These are phyloP conservation scores for Arthrobotrys sinensis DNA, from an alignment of 2,329 filamentous ascomycete genomes.

Conservation along the genomic window DNA sequence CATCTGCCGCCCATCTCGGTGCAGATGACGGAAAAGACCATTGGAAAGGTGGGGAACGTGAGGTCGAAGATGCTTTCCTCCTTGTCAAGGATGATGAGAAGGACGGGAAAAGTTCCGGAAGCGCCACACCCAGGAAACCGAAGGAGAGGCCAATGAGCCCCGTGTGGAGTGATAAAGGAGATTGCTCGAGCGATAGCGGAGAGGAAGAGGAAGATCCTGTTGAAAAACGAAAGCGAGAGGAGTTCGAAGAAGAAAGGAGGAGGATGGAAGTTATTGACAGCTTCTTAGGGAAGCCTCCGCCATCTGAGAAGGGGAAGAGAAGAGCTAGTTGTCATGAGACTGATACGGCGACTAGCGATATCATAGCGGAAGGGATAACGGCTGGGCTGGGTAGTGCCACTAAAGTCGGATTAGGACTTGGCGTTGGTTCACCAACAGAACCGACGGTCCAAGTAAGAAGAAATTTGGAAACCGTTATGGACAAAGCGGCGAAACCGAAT, in stretches of 20 bases:
- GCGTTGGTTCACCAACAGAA: background rate
- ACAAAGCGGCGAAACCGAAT: constrained; percentile 26
- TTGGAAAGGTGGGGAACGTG: constrained; percentile 53
- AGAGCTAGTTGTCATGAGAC: constrained; percentile 32
- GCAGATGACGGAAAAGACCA: constrained; percentile 20
- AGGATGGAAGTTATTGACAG: constrained; percentile 58
- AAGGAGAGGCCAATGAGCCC: constrained; percentile 54
- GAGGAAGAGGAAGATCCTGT: constrained; percentile 44
- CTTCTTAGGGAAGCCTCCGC: constrained; percentile 39
- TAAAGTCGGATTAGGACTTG: constrained; percentile 38
- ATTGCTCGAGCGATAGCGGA: constrained; percentile 47
- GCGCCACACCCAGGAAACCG: constrained; percentile 10
- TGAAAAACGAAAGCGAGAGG: constrained; percentile 35
- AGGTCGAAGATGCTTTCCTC: constrained; percentile 48
- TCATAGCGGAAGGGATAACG: constrained; percentile 31
- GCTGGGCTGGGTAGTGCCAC: constrained; percentile 30
- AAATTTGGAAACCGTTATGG: constrained; percentile 36
- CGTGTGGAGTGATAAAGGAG: constrained; percentile 53
- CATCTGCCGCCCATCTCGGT: background rate
- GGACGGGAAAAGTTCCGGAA: constrained; percentile 44
- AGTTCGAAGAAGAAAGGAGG: constrained; percentile 42
- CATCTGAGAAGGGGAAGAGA: constrained; percentile 23
- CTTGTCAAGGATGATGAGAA: constrained; percentile 34
- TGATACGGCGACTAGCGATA: constrained; percentile 33
- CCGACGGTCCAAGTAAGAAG: constrained; percentile 32